Evolutionary conservation across 345 rosid genomes (phyloP), one percentile per base, ranked within the genome.

Genomic region (Sisymbrium irio): DNA sequence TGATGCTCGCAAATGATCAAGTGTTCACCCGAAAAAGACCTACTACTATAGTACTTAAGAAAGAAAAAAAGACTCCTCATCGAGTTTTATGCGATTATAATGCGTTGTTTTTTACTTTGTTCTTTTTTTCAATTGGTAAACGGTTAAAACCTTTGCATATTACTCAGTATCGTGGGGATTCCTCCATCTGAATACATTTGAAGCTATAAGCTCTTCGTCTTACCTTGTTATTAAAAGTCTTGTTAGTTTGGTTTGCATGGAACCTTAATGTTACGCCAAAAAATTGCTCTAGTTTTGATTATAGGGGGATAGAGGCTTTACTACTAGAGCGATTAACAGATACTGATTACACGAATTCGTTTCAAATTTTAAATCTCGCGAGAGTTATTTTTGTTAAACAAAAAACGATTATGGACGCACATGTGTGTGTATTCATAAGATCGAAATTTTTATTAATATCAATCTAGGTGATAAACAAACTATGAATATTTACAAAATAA

Each of bases 1-100:
- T 3, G 85, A 86, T 59, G 76, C 67, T 54, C 87, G 84, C 56
- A 86, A 82, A 59, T 87, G 79, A 85, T 77, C 44, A 58, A 75
- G 49, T 68, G 46, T 61, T 42, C 63, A 35, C 9, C 10, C 33
- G 9, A 13, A 36, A 17, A 45, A n/a, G n/a, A 2, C 50, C 45
- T 9, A 15, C 57, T 45, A 27, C 60, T 17, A n/a, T 62, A 62
- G 39, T n/a, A 42, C 7, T 41, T 22, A 32, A 32, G 5, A 27
- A 18, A 13, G 50, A 65, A 36, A 14, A 6, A 17, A 20, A 25
- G 51, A 41, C 28, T 60, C 10, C 57, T 47, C 69, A 33, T 46
- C 36, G 9, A 13, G 62, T 54, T 51, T 37, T 71, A 59, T 71
- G 67, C 60, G 0, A 59, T 71, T 50, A 62, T 62, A 9, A 35